phyloP scores from a whole-genome alignment of 139 green algal species.

The Tetradesmus obliquus region DNA sequence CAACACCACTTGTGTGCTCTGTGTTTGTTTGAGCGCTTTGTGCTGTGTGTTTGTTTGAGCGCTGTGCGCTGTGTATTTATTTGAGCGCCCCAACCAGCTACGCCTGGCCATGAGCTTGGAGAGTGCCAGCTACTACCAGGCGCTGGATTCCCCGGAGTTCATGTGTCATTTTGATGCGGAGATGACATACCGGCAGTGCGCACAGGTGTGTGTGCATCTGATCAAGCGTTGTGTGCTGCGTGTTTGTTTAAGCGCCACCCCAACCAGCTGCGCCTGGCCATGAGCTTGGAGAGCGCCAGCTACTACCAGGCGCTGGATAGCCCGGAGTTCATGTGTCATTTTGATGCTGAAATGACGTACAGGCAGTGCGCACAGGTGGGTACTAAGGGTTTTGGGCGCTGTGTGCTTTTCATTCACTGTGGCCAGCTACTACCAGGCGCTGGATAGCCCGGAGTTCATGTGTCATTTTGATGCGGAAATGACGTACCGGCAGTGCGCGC shows the following conservation, averaged over 20 bases:
- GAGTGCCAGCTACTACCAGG: background rate
- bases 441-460: slow-evolving; percentile 22
- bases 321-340: slow-evolving; percentile 24
- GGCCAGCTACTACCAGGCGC: background rate
- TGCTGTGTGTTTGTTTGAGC: too few species aligned
- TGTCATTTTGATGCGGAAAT: slow-evolving; percentile 41
- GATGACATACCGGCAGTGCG: slow-evolving; percentile 17
- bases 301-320: slow-evolving; percentile 7
- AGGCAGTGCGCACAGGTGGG: slow-evolving; percentile 9
- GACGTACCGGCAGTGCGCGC: slow-evolving; percentile 7
- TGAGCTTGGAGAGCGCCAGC: slow-evolving; percentile 17
- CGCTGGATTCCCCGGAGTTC: background rate
- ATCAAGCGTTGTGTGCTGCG: too few species aligned
- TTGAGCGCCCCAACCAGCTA: slow-evolving; percentile 26
- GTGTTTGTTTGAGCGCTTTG: background rate
- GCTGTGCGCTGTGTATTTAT: too few species aligned
- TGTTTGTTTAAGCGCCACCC: background rate
- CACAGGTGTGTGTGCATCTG: background rate
- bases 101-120: slow-evolving; percentile 37
- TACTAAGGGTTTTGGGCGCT: too few species aligned
- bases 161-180: slow-evolving; percentile 41
- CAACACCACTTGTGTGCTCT: background rate
- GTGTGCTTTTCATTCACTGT: too few species aligned
- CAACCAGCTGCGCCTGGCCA: slow-evolving; percentile 32
- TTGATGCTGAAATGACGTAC: slow-evolving; percentile 41